Evolutionary conservation across 768 basidiomycete species (phyloP).

Genomic region (Cyclocybe aegerita): DNA sequence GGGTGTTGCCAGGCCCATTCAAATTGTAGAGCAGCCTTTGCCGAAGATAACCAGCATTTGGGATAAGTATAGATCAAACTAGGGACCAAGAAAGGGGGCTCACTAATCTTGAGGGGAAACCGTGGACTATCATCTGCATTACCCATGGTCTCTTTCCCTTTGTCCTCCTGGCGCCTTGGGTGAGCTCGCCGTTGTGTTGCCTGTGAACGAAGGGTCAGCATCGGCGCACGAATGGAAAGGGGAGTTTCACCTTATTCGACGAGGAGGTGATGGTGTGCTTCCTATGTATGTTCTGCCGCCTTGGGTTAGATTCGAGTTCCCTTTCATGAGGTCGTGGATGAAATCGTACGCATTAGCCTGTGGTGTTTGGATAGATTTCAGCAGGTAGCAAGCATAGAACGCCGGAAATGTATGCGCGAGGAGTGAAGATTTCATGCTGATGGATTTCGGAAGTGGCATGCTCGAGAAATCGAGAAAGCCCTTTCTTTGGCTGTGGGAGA

Average conservation of each 20-base stretch:
- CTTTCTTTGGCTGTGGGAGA: no score
- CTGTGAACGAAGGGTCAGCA: slow-evolving; percentile 28
- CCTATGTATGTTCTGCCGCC: slow-evolving; percentile 68
- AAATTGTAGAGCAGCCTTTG: slow-evolving; percentile 69
- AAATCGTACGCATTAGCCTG: slow-evolving; percentile 40
- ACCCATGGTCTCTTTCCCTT: slow-evolving; percentile 64
- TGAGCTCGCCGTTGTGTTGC: slow-evolving; percentile 81
- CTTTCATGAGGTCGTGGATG: neutral
- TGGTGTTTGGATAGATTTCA: slow-evolving; percentile 62
- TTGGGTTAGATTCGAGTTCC: slow-evolving; percentile 6
- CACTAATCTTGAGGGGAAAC: slow-evolving; percentile 71
- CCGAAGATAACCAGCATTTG: neutral
- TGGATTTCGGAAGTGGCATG: slow-evolving; percentile 2
- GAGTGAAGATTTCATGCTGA: slow-evolving; percentile 13
- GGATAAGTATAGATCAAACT: neutral
- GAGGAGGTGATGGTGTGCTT: slow-evolving; percentile 66
- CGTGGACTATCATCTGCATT: slow-evolving; percentile 85
- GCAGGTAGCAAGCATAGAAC: slow-evolving; percentile 84
- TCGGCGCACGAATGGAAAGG: neutral
- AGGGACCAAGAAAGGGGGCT: slow-evolving; percentile 5
- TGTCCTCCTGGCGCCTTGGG: slow-evolving; percentile 71
- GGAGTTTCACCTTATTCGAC: slow-evolving; percentile 52
- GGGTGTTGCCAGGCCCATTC: slow-evolving; percentile 91
- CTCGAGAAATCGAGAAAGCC: no score
- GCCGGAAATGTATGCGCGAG: slow-evolving; percentile 41